Evolutionary conservation across 2,329 filamentous ascomycete species (phyloP).

Genomic region (Epicoccum nigrum): DNA sequence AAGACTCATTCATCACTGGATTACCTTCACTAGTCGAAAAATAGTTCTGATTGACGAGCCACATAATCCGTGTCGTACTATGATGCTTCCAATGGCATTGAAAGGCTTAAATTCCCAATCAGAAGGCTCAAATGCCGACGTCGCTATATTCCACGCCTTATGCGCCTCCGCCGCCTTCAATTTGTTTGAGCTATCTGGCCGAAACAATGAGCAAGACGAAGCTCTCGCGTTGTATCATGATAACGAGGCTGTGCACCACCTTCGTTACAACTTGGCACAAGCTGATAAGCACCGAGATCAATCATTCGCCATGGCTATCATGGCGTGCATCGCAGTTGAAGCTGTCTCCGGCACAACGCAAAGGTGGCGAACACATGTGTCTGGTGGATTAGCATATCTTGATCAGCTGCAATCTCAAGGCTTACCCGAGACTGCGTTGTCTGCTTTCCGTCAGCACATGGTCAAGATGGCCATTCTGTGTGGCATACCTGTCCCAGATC

Average conservation of each 20-base stretch:
- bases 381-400: conserved; percentile 16
- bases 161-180: conserved; percentile 21
- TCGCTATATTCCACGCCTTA: conserved; percentile 21
- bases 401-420: conserved; percentile 16
- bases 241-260: conserved; percentile 18
- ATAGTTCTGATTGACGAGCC: conserved; percentile 18
- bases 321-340: conserved; percentile 20
- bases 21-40: conserved; percentile 19
- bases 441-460: conserved; percentile 18
- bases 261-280: conserved; percentile 13
- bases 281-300: conserved; percentile 17
- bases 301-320: conserved; percentile 22
- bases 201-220: conserved; percentile 12
- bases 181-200: conserved; percentile 13
- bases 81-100: conserved; percentile 23
- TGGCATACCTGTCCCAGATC: conserved; percentile 5
- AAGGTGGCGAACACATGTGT: conserved; percentile 21
- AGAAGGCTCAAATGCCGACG: conserved; percentile 11
- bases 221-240: conserved; percentile 17
- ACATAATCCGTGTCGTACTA: conserved; percentile 20
- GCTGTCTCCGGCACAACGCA: conserved; percentile 19
- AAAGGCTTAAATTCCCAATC: conserved; percentile 13
- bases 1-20: conserved; percentile 19
- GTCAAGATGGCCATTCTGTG: conserved; percentile 22
- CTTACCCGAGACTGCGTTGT: conserved; percentile 5